These are phyloP conservation scores for Porogramme epimiltina DNA, from an alignment of 1,284 basidiomycete species.

Conservation along the genomic window DNA sequence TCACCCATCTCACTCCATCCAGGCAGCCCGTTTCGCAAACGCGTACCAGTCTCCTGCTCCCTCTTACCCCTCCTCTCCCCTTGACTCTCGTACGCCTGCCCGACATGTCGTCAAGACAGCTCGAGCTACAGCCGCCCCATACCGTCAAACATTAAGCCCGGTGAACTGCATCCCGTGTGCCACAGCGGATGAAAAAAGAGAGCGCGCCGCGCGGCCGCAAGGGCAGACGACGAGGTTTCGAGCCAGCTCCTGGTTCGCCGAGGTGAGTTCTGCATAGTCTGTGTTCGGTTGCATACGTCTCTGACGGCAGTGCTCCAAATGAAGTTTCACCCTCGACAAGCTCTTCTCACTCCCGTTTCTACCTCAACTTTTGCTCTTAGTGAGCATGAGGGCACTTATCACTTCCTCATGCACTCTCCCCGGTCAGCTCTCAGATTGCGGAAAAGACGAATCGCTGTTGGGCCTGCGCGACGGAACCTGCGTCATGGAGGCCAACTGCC, in stretches of 20 bases:
- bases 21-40: too few species aligned
- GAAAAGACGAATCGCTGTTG: slow-evolving; percentile 12
- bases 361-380: slow-evolving; percentile 66
- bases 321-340: slow-evolving; percentile 27
- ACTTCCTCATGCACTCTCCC: slow-evolving; percentile 69
- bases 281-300: not conserved
- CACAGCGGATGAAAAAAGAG: too few species aligned
- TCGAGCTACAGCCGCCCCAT: too few species aligned
- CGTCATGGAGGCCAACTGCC: slow-evolving; percentile 85
- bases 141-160: too few species aligned
- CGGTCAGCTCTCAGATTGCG: slow-evolving; percentile 17
- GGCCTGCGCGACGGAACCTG: slow-evolving; percentile 51
- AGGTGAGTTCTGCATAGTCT: slow-evolving; percentile 3
- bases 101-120: too few species aligned
- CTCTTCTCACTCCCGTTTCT: slow-evolving; percentile 66
- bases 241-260: slow-evolving; percentile 2
- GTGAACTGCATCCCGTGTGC: too few species aligned
- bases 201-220: too few species aligned
- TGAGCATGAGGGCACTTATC: slow-evolving; percentile 66
- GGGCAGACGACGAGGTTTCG: not conserved
- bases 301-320: not conserved
- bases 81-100: too few species aligned
- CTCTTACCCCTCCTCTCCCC: too few species aligned
- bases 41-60: too few species aligned
- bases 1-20: too few species aligned